Evolutionary conservation across 345 rosid genomes (phyloP).

Genomic region (Erucastrum elatum): DNA sequence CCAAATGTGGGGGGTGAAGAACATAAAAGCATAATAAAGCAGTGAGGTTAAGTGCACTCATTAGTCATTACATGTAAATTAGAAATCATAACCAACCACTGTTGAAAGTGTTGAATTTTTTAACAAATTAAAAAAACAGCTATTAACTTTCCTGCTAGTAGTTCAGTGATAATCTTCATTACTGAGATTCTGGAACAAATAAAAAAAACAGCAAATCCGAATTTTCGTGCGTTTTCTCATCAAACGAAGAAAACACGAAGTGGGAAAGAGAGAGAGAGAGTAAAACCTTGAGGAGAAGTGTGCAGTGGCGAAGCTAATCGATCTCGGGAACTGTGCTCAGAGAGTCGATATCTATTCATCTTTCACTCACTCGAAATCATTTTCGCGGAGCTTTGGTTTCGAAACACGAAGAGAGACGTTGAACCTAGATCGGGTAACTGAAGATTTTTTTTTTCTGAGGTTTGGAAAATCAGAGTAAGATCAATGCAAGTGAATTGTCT

Average conservation of each 20-base stretch:
- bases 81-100: neutral
- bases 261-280: neutral
- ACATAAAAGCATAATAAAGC: constrained; percentile 5
- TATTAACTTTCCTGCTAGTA: neutral
- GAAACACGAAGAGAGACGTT: neutral
- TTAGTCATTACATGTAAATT: neutral
- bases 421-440: neutral
- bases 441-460: neutral
- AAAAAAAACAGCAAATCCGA: too few species aligned
- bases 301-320: neutral
- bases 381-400: neutral
- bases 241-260: neutral
- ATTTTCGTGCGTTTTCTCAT: neutral
- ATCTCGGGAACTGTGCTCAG: neutral
- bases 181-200: too few species aligned
- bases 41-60: constrained; percentile 33
- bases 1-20: constrained; percentile 25
- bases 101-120: neutral
- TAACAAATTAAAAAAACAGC: neutral
- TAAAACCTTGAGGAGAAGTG: neutral
- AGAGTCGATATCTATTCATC: neutral
- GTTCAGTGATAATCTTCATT: neutral
- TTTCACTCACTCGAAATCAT: neutral
- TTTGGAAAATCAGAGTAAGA: neutral
- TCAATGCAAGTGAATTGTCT: neutral